A percentile compares a stretch with the other conserved stretches of the same genome.
Conservation (phyloP, 768 basidiomycete species). For the Amanita rimosa region DNA sequence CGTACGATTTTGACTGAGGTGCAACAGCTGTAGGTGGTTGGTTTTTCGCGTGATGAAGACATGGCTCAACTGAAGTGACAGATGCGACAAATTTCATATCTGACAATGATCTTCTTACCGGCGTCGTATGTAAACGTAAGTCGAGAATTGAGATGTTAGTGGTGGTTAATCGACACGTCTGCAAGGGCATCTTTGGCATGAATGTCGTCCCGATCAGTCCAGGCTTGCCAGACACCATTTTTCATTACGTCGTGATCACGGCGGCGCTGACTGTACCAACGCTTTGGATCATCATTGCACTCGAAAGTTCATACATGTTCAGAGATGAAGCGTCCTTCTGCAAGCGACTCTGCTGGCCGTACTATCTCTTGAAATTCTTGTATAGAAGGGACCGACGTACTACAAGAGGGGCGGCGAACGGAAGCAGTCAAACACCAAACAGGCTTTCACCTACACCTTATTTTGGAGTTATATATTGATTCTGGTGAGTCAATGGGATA, state of each 20-base stretch:
- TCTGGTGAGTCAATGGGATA: too few relatives aligned
- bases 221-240: constrained; percentile 24
- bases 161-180: neutral
- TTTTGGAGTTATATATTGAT: neutral
- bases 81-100: constrained; percentile 32
- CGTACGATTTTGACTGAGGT: neutral
- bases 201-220: constrained; percentile 35
- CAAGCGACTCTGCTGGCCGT: constrained; percentile 26
- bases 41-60: neutral
- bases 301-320: constrained; percentile 34
- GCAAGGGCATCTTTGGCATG: constrained; percentile 48
- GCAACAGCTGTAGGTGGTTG: constrained; percentile 9
- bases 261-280: constrained; percentile 36
- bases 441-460: neutral
- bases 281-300: constrained; percentile 44
- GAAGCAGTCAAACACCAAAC: too few relatives aligned
- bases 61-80: neutral
- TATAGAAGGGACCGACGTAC: too few relatives aligned
- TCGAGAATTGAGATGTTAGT: neutral
- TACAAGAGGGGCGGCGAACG: neutral
- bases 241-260: constrained; percentile 30
- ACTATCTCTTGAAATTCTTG: constrained; percentile 11
- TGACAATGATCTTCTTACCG: constrained; percentile 41
- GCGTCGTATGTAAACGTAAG: constrained; percentile 40
- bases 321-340: constrained; percentile 14